Conservation (phyloP, 768 basidiomycete species). For the Omphalotus guepiniiformis region DNA sequence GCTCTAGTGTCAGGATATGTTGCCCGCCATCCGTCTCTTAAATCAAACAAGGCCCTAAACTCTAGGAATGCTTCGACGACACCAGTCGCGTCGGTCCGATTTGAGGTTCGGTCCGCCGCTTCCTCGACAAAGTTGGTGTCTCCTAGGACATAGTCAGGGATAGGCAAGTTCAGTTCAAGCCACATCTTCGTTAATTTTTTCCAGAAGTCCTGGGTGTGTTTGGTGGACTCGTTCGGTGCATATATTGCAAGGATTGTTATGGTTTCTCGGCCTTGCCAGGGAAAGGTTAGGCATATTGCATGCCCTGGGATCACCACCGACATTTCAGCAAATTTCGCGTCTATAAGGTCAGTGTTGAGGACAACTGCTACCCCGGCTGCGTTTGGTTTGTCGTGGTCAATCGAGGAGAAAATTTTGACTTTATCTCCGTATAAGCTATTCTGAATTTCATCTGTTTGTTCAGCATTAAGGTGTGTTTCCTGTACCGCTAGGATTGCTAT, state of each 20-base stretch:
- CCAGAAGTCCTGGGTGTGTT: conserved; percentile 11
- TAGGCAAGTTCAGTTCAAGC: not conserved
- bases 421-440: not conserved
- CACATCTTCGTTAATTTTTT: not conserved
- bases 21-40: not conserved
- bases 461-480: conserved; percentile 18
- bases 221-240: conserved; percentile 10
- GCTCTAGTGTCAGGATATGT: not conserved
- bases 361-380: conserved; percentile 17
- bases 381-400: not conserved
- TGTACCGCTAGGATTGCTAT: conserved; percentile 17
- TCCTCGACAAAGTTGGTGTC: conserved; percentile 8
- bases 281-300: conserved; percentile 8
- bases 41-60: not conserved
- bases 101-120: not conserved
- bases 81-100: not conserved
- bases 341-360: conserved; percentile 12
- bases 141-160: not conserved
- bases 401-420: conserved; percentile 6
- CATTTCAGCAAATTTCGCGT: not conserved
- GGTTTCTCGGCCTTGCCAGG: conserved; percentile 11
- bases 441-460: not conserved
- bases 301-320: conserved; percentile 11
- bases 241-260: conserved; percentile 17
- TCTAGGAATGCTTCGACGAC: not conserved